Evolutionary conservation across 768 basidiomycete species (phyloP).

Genomic region (Termitomyces sp.): DNA sequence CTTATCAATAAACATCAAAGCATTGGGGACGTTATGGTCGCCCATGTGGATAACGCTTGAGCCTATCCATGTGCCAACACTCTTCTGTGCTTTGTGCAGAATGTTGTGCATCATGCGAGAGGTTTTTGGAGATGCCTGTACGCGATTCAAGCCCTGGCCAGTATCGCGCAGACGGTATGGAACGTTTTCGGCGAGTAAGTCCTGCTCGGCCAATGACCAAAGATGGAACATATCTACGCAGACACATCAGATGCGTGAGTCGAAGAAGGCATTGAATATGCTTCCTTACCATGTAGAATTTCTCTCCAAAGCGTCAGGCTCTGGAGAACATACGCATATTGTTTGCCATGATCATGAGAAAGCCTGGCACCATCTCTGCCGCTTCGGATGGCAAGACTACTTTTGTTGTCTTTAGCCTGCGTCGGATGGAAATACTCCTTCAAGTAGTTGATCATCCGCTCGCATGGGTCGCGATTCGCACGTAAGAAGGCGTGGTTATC

Average conservation of each 20-base stretch:
- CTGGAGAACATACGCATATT: constrained; percentile 82
- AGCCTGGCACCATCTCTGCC: constrained; percentile 77
- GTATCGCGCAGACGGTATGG: constrained; percentile 82
- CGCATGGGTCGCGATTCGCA: constrained; percentile 84
- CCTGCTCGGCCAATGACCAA: constrained; percentile 78
- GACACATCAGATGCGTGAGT: constrained; percentile 3
- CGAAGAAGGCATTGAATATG: neutral
- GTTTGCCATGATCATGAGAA: constrained; percentile 80
- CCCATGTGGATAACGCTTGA: constrained; percentile 89
- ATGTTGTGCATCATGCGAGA: constrained; percentile 89
- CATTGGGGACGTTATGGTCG: constrained; percentile 80
- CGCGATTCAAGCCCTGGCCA: constrained; percentile 87
- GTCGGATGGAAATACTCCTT: constrained; percentile 76
- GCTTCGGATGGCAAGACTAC: constrained; percentile 73
- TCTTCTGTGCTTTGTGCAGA: constrained; percentile 75
- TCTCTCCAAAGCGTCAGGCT: constrained; percentile 85
- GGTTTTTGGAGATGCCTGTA: constrained; percentile 83
- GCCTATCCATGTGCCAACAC: constrained; percentile 81
- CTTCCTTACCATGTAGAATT: constrained; percentile 65
- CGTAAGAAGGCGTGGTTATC: constrained; percentile 89
- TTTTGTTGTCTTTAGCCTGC: constrained; percentile 55
- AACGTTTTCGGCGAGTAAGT: constrained; percentile 70
- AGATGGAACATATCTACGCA: constrained; percentile 79
- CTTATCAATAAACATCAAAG: constrained; percentile 88
- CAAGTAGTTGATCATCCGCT: constrained; percentile 73